Base-by-base conservation (phyloP, 2,329 filamentous ascomycete species). In the Orbilia ellipsospora region DNA sequence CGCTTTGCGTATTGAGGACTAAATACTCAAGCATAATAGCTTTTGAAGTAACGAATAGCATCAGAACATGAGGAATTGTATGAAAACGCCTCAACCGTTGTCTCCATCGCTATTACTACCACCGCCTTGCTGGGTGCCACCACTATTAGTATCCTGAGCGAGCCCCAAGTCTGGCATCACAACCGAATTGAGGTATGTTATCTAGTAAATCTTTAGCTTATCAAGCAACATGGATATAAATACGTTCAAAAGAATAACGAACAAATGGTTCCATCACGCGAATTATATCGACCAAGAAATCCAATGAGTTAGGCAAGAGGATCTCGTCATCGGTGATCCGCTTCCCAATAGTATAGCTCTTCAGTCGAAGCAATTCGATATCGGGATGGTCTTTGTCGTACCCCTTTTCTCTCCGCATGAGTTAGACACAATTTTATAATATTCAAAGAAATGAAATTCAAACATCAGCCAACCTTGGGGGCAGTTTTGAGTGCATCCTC, bases 401-500 rank as follows among this genome's bases (percentile, higher is more conserved):
- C 55, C 91, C 92, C 90, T 94, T 80, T 23, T 42, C n/a, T 42
- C 10, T 45, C 18, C 18, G 6, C 13, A 48, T 13, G 13, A 48
- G 16, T 48, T 5, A 52, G 48, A 48, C 44, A 48, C 44, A 12
- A 48, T 5, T 5, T 56, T 56, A 18, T 56, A 28, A 36, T 20
- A 5, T n/a, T 44, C 3, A 23, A 10, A 20, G 13, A 40, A 16
- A 8, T 6, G 31, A 36, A 36, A 13, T 23, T 23, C 48, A 20
- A 4, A 6, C 28, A 18, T 10, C 3, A n/a, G 36, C 86, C 81
- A 82, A 93, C 92, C 88, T 94, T 94, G 3, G 94, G 94, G 80
- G 90, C 90, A 44, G 88, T 94, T 85, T 96, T 96, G 60, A 97
- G 85, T 13, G 93, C 92, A 76, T 88, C 90, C 73, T 89, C 88